Percentiles rank a stretch among this genome's conserved stretches.
phyloP scores from a whole-genome alignment of 2,329 filamentous ascomycete species.

The Diaporthe sp. region DNA sequence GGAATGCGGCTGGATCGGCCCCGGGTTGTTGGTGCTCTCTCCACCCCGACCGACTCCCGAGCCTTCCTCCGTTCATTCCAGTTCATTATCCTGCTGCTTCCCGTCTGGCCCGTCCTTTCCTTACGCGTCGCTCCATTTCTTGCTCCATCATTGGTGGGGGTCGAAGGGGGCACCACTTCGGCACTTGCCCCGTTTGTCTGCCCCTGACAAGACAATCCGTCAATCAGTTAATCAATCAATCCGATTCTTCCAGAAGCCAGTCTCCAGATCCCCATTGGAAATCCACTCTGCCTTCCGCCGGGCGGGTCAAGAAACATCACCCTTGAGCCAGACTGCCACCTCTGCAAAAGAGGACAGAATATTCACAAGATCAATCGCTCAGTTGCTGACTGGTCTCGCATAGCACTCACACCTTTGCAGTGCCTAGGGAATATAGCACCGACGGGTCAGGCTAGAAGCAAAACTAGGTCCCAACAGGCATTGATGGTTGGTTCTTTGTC shows the following conservation, averaged over 20 bases:
- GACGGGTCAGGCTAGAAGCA: not conserved
- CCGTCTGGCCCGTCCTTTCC: not conserved
- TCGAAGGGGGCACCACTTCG: not conserved
- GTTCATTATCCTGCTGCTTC: not conserved
- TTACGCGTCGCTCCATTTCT: slow-evolving; percentile 17
- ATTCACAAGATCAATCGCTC: not conserved
- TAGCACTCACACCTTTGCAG: not conserved
- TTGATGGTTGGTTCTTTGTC: not conserved
- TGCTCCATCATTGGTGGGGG: slow-evolving; percentile 6
- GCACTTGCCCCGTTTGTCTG: slow-evolving; percentile 12
- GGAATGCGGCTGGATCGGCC: slow-evolving; percentile 8
- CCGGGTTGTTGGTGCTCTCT: not conserved
- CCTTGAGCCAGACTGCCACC: not conserved
- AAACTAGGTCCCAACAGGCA: not conserved
- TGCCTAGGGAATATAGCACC: not conserved
- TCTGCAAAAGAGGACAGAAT: not conserved
- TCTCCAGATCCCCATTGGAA: slow-evolving; percentile 5
- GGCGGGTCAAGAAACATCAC: not conserved
- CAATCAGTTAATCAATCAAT: slow-evolving; percentile 1
- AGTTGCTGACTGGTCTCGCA: not conserved
- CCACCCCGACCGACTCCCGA: slow-evolving; percentile 20
- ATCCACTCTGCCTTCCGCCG: not conserved
- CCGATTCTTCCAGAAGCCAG: slow-evolving; percentile 10
- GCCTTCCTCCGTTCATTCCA: not conserved
- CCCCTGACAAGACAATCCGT: slow-evolving; percentile 21